These are phyloP conservation scores for Rosa lucieae DNA, from an alignment of 306 rosid genomes.

Conservation along the genomic window DNA sequence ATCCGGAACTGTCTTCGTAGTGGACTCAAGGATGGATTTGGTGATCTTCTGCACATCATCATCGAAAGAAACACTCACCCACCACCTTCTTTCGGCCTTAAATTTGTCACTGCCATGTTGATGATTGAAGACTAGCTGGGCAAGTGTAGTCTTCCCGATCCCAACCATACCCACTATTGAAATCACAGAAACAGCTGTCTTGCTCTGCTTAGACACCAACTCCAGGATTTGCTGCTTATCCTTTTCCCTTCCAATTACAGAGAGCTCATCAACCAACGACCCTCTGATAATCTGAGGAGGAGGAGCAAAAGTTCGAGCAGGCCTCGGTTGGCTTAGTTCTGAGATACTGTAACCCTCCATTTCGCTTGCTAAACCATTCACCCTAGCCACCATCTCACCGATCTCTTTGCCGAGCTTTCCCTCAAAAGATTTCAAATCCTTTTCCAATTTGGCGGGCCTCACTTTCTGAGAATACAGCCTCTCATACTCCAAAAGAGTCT, in stretches of 20 bases:
- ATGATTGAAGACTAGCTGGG: constrained; percentile 30
- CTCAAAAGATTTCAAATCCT: neutral
- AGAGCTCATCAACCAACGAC: constrained; percentile 15
- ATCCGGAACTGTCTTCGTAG: neutral
- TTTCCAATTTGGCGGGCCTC: neutral
- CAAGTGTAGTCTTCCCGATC: constrained; percentile 31
- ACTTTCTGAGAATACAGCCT: neutral
- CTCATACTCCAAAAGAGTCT: constrained; percentile 5
- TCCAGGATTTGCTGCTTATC: neutral
- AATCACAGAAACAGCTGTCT: neutral
- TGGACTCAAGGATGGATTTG: neutral
- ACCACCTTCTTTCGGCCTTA: neutral
- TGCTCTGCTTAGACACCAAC: neutral
- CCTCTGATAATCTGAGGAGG: neutral
- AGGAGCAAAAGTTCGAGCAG: neutral
- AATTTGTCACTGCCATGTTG: constrained; percentile 4
- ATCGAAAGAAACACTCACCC: constrained; percentile 24
- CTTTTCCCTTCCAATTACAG: constrained; percentile 16
- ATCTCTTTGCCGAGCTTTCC: neutral
- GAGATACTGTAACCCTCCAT: neutral
- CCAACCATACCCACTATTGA: constrained; percentile 25
- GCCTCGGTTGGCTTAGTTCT: neutral
- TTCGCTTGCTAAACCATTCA: constrained; percentile 7
- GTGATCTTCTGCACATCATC: neutral
- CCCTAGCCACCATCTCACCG: neutral